phyloP scores from a whole-genome alignment of 2,329 filamentous ascomycete species.

The Cercospora sp. region DNA sequence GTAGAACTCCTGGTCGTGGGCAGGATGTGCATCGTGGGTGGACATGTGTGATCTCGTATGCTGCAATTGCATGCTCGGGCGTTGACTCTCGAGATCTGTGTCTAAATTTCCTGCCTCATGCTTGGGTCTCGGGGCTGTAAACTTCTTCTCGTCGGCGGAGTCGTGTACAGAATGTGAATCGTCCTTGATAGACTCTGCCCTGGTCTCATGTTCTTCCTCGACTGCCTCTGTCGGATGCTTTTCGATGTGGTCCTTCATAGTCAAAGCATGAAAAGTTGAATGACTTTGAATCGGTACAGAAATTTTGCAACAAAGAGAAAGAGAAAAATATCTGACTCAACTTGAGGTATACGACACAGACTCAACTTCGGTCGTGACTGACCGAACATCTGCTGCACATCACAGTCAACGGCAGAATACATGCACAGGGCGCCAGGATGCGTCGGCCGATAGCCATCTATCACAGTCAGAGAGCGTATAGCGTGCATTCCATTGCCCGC shows the following conservation, averaged over 20 bases:
- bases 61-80: conserved; percentile 33
- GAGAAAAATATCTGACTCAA: conserved; percentile 8
- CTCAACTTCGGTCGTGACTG: conserved; percentile 1
- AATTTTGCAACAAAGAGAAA: neutral
- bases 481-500: conserved; percentile 12
- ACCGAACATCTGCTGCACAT: conserved; percentile 14
- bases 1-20: conserved; percentile 36
- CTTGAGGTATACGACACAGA: neutral
- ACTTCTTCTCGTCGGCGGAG: neutral
- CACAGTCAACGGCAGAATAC: conserved; percentile 9
- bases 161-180: conserved; percentile 17
- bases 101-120: conserved; percentile 12
- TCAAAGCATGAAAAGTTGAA: neutral
- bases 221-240: conserved; percentile 24
- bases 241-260: conserved; percentile 7
- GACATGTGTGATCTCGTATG: conserved; percentile 35
- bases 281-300: neutral
- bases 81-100: conserved; percentile 22
- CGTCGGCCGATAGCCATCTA: conserved; percentile 15
- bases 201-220: conserved; percentile 21
- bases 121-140: conserved; percentile 1
- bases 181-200: conserved; percentile 15
- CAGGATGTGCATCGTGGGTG: conserved; percentile 35
- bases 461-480: conserved; percentile 8
- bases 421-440: conserved; percentile 13